Conservation (phyloP, 345 rosid genomes). For the Adansonia digitata region DNA sequence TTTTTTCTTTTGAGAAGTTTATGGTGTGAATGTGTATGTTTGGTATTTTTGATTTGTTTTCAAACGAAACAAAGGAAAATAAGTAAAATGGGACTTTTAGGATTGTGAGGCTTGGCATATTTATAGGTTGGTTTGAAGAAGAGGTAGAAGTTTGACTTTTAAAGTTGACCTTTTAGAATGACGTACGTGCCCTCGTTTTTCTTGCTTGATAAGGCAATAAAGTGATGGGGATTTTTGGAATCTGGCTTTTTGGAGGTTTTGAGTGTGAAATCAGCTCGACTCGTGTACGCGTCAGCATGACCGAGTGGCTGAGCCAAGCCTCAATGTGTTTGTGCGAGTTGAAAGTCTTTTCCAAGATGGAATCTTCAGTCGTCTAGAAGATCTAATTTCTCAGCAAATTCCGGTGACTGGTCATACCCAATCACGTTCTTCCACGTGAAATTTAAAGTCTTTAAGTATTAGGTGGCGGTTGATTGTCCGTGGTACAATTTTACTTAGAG, state of each 20-base stretch:
- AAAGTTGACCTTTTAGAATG: conserved; percentile 32
- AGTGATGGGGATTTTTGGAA: neutral
- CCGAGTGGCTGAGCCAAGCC: conserved; percentile 22
- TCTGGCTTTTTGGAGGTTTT: neutral
- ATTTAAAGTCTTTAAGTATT: neutral
- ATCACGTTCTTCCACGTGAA: neutral
- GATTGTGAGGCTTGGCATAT: neutral
- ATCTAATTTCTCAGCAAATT: neutral
- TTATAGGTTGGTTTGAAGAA: conserved; percentile 21
- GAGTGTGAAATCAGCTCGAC: neutral
- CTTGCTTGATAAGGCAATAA: conserved; percentile 6
- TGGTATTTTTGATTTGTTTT: neutral
- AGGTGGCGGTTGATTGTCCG: neutral
- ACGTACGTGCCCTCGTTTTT: conserved; percentile 21
- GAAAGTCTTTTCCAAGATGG: neutral
- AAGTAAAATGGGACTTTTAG: neutral
- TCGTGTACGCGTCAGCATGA: conserved; percentile 26
- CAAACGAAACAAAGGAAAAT: neutral
- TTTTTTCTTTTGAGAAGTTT: neutral
- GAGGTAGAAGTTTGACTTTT: conserved; percentile 16
- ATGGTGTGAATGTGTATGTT: conserved; percentile 9
- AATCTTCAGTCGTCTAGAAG: conserved; percentile 20
- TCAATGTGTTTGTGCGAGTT: neutral
- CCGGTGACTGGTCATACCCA: neutral
- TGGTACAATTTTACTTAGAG: neutral